Percentiles rank a stretch among this genome's conserved stretches.
Evolutionary conservation across 768 basidiomycete genomes (phyloP).

Genomic region (Antrodiella citrinella): DNA sequence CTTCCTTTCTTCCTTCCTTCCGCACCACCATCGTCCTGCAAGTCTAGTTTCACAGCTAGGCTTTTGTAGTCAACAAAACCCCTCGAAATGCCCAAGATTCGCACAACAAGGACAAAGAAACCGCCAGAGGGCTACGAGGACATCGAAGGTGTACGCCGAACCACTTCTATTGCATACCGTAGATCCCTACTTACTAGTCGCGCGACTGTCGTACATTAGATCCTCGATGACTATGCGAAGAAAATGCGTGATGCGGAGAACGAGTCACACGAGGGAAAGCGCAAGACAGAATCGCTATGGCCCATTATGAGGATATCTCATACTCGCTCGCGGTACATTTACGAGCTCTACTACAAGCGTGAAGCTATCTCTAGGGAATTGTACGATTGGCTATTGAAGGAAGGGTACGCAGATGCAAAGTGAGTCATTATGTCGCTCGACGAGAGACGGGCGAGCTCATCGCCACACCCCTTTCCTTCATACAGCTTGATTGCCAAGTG

Average conservation of each 20-base stretch:
- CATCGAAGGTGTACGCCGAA: conserved; percentile 60
- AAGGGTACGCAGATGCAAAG: conserved; percentile 96
- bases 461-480: background rate
- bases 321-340: conserved; percentile 92
- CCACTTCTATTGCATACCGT: background rate
- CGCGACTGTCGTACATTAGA: conserved; percentile 33
- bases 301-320: conserved; percentile 98
- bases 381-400: conserved; percentile 97
- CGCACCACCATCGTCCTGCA: background rate
- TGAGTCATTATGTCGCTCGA: conserved; percentile 31
- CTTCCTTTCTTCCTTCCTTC: background rate
- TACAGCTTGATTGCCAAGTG: conserved; percentile 92
- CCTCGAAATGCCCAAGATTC: conserved; percentile 80
- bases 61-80: no score
- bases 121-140: conserved; percentile 97
- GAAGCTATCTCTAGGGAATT: conserved; percentile 89
- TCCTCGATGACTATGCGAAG: conserved; percentile 96
- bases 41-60: background rate
- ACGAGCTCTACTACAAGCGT: conserved; percentile 97
- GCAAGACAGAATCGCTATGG: conserved; percentile 89
- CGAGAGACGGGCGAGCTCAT: background rate
- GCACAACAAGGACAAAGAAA: conserved; percentile 84
- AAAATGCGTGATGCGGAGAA: conserved; percentile 99
- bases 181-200: background rate
- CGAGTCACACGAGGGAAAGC: conserved; percentile 97